Base-by-base conservation (phyloP, 441 rosid species). In the Adansonia gregorii region DNA sequence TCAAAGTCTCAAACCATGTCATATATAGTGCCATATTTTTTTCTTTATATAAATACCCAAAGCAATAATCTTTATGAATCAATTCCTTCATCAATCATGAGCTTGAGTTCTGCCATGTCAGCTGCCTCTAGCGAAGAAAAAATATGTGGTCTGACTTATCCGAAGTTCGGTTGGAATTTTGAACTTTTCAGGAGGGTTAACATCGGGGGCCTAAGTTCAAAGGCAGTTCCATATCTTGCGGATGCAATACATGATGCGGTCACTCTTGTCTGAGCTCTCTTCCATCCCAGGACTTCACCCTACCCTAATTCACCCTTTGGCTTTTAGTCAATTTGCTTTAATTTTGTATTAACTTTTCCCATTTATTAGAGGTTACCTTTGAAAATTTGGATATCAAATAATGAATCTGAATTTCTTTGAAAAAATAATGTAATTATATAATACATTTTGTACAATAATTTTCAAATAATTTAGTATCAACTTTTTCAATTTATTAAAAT, bases 161-260 rank as follows among this genome's bases (percentile, higher is more conserved):
- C 55, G 5, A 51, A 51, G 35, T 27, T 27, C 35, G 35, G 35
- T 27, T 27, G 35, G 35, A 27, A 27, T 27, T 27, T 27, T 31
- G 22, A 55, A 58, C 48, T 67, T 67, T 80, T 82, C 88, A 95
- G 98, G 96, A 90, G 98, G 92, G 92, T 94, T 54, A 96, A 97
- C 94, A 92, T 96, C 94, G 99, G 98, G 54, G 99, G 99, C 73
- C 88, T 94, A 79, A 91, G 95, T 82, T 88, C 94, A 0, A 93
- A 86, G 83, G 90, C 94, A 27, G 97, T 94, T 41, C 94, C 97
- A 7, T 93, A 89, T 86, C 94, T 94, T 35, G 91, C 97, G 1
- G 95, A 91, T 74, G 90, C 97, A 35, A 91, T 94, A 59, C 97
- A 93, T 45, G 91, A 93, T 14, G 93, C 90, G 52, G 97, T 88